Evolutionary conservation across 805 yeast species (phyloP), one percentile per base, ranked within the genome.

Genomic region (Candida railenensis): DNA sequence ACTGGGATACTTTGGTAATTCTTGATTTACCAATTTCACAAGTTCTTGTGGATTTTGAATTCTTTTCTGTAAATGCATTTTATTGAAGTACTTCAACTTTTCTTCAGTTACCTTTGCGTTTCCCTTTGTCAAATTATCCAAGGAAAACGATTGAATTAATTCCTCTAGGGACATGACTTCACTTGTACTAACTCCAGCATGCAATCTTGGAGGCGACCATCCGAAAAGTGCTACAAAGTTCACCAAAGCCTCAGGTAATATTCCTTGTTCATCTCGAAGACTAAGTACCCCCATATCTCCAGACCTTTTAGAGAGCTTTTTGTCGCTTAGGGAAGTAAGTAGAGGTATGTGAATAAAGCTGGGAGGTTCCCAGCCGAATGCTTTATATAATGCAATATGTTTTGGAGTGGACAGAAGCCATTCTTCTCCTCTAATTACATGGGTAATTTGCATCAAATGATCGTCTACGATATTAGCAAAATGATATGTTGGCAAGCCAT

Each of bases 371-470:
- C 97, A 92, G 0, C 87, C 89, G 60, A 92, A 85, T 0, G 97
- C 96, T 15, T 76, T 56, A 61, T 94, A 95, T 43, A 94, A 63
- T 0, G 96, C 92, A 40, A 90, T 75, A 58, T 94, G 99, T 56
- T 91, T 92, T 2, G 97, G 96, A 0, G 99, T 94, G 0, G 98
- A 89, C 1, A 96, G 87, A 9, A 94, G 69, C 99, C 99, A 94
- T 63, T 94, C 99, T 59, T 94, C 99, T 30, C 99, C 99, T 54
- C 99, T 75, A 3, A 94, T 82, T 7, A 94, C 99, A 65, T 94
- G 97, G 0, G 97, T 87, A 38, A 94, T 87, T 40, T 81, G 65
- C 99, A 94, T 94, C 40, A 87, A 67, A 62, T 91, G 95, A 61
- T 94, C 99, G 61, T 94, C 99, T 2, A 94, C 80, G 4, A 94